A percentile compares a stretch with the other conserved stretches of the same genome.
phyloP scores from a whole-genome alignment of 2,329 filamentous ascomycete species.

The Aureobasidium sp. region DNA sequence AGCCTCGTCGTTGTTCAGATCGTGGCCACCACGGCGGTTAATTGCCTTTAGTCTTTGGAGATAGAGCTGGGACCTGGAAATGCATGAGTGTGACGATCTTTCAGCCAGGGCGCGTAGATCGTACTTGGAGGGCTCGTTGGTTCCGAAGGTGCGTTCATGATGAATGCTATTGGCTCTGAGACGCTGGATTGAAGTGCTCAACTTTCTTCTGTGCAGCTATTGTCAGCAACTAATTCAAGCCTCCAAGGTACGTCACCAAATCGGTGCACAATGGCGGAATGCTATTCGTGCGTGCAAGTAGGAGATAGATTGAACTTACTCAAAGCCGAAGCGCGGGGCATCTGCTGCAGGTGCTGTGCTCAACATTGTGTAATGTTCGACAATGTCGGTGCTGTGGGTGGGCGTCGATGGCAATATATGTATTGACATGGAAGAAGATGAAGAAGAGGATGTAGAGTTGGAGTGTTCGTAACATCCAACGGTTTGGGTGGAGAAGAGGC shows the following conservation, averaged over 20 bases:
- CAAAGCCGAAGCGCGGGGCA: slow-evolving; percentile 4
- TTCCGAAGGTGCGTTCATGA: not conserved
- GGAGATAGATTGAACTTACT: slow-evolving; percentile 6
- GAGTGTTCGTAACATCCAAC: slow-evolving; percentile 1
- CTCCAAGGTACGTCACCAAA: not conserved
- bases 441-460: not conserved
- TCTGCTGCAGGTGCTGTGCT: not conserved
- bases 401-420: slow-evolving; percentile 6
- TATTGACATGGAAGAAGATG: not conserved
- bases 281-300: not conserved
- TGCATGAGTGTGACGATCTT: slow-evolving; percentile 2
- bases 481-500: not conserved
- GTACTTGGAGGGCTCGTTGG: not conserved
- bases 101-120: not conserved
- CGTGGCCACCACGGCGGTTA: slow-evolving; percentile 27
- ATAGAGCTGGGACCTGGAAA: not conserved
- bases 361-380: slow-evolving; percentile 8
- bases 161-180: slow-evolving; percentile 1
- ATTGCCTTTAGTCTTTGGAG: slow-evolving; percentile 19
- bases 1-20: slow-evolving; percentile 39
- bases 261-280: not conserved
- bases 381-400: not conserved
- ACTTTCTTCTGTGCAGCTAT: slow-evolving; percentile 1
- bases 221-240: not conserved
- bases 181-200: slow-evolving; percentile 1